Conservation (phyloP, 805 yeast genomes). For the Metschnikowia shivogae region DNA sequence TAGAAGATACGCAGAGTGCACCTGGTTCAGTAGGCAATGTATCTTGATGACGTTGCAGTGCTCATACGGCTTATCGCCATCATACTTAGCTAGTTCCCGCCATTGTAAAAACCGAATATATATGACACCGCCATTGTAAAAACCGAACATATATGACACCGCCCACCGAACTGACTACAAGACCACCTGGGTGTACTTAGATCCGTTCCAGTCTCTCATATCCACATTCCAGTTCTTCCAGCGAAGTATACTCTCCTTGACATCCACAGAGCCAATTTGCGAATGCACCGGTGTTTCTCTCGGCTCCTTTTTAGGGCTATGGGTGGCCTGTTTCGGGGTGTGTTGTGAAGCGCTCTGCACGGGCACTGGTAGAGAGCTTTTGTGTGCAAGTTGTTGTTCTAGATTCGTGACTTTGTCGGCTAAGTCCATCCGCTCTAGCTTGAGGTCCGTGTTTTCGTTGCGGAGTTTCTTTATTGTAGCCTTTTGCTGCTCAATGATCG, state of each 20-base stretch:
- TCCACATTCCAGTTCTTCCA: slow-evolving; percentile 89
- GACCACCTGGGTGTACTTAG: slow-evolving; percentile 40
- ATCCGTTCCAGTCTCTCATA: slow-evolving; percentile 76
- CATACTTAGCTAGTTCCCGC: too few relatives aligned
- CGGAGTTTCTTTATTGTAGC: slow-evolving; percentile 34
- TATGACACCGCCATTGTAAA: too few relatives aligned
- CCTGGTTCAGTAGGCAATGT: too few relatives aligned
- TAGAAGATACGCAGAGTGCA: neutral
- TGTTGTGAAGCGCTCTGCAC: slow-evolving; percentile 20
- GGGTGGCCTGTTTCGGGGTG: slow-evolving; percentile 27
- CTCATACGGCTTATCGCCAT: too few relatives aligned
- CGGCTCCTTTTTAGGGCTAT: slow-evolving; percentile 28
- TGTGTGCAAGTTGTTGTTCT: slow-evolving; percentile 21
- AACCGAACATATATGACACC: too few relatives aligned
- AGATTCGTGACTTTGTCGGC: slow-evolving; percentile 31
- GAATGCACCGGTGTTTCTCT: slow-evolving; percentile 4
- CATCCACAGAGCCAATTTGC: slow-evolving; percentile 39
- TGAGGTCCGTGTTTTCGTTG: slow-evolving; percentile 41
- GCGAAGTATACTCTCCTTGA: slow-evolving; percentile 54
- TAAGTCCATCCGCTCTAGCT: slow-evolving; percentile 36
- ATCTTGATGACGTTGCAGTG: too few relatives aligned
- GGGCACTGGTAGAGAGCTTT: neutral
- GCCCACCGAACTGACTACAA: slow-evolving; percentile 13
- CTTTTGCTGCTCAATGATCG: slow-evolving; percentile 29
- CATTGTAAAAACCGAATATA: too few relatives aligned